Conservation (phyloP, 2,329 filamentous ascomycete species). For the Aspergillus spinulosporus region DNA sequence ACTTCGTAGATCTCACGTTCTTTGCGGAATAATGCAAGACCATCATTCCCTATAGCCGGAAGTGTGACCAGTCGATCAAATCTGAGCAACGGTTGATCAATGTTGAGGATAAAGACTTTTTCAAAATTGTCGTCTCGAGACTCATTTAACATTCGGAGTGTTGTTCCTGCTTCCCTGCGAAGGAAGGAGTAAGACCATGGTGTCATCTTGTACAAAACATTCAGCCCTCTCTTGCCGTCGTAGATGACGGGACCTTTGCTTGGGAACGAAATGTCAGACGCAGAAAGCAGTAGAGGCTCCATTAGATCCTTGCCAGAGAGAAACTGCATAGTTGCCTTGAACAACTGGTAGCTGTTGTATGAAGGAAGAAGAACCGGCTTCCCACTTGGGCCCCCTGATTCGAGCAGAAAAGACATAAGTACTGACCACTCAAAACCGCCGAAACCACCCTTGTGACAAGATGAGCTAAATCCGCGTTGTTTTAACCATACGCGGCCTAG, state of each 20-base stretch:
- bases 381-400: slow-evolving; percentile 72
- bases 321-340: slow-evolving; percentile 92
- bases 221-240: slow-evolving; percentile 72
- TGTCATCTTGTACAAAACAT: slow-evolving; percentile 88
- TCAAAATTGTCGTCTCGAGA: slow-evolving; percentile 77
- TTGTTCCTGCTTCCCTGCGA: slow-evolving; percentile 71
- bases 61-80: slow-evolving; percentile 56
- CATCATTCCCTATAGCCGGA: slow-evolving; percentile 29
- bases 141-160: slow-evolving; percentile 73
- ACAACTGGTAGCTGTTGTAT: slow-evolving; percentile 87
- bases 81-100: slow-evolving; percentile 52
- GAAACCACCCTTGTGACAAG: slow-evolving; percentile 76
- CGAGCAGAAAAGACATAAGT: slow-evolving; percentile 76
- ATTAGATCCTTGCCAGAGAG: slow-evolving; percentile 73
- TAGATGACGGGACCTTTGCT: slow-evolving; percentile 69
- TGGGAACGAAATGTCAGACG: slow-evolving; percentile 35
- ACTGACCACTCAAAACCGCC: slow-evolving; percentile 88
- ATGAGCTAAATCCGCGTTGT: slow-evolving; percentile 76
- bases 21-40: slow-evolving; percentile 31
- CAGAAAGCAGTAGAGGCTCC: slow-evolving; percentile 57
- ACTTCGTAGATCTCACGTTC: slow-evolving; percentile 58
- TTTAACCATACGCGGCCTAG: slow-evolving; percentile 86
- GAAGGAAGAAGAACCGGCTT: slow-evolving; percentile 72
- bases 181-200: slow-evolving; percentile 76
- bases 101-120: slow-evolving; percentile 71